These are phyloP conservation scores for Gomphus sp. DNA, from an alignment of 1,284 basidiomycete species.

Conservation along the genomic window DNA sequence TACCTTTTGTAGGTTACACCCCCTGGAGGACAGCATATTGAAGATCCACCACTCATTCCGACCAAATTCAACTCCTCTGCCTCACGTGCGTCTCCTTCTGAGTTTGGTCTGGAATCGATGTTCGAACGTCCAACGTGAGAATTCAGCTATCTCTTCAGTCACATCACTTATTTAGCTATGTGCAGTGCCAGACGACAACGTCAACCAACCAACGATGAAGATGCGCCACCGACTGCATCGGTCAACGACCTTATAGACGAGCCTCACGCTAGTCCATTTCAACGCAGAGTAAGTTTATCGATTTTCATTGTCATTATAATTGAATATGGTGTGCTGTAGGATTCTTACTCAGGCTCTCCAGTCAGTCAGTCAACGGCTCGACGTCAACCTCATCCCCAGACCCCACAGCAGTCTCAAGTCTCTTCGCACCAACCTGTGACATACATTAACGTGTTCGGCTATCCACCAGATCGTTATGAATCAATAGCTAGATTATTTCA, in stretches of 20 bases:
- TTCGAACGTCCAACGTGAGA: slow-evolving; percentile 8
- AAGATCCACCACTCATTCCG: slow-evolving; percentile 10
- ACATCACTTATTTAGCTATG: background rate
- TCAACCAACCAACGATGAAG: slow-evolving; percentile 6
- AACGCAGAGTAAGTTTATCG: background rate
- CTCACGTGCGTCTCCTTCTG: slow-evolving; percentile 8
- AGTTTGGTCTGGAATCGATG: slow-evolving; percentile 11
- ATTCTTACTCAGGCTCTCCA: slow-evolving; percentile 5
- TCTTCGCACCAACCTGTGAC: background rate
- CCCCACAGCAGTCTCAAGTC: background rate
- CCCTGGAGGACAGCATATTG: slow-evolving; percentile 6
- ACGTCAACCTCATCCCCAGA: background rate
- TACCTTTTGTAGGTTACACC: slow-evolving; percentile 1
- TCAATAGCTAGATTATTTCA: background rate
- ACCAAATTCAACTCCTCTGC: slow-evolving; percentile 9
- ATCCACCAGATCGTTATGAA: slow-evolving; percentile 9
- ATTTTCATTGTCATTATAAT: background rate
- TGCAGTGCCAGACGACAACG: slow-evolving; percentile 5
- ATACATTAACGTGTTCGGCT: slow-evolving; percentile 10
- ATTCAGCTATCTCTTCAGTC: background rate
- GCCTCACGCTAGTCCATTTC: slow-evolving; percentile 5
- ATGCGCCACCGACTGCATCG: slow-evolving; percentile 8
- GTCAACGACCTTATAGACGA: slow-evolving; percentile 8
- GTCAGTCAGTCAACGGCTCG: background rate
- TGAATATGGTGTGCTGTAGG: background rate